These are phyloP conservation scores for Medicago arabica DNA, from an alignment of 306 rosid genomes.

Conservation along the genomic window DNA sequence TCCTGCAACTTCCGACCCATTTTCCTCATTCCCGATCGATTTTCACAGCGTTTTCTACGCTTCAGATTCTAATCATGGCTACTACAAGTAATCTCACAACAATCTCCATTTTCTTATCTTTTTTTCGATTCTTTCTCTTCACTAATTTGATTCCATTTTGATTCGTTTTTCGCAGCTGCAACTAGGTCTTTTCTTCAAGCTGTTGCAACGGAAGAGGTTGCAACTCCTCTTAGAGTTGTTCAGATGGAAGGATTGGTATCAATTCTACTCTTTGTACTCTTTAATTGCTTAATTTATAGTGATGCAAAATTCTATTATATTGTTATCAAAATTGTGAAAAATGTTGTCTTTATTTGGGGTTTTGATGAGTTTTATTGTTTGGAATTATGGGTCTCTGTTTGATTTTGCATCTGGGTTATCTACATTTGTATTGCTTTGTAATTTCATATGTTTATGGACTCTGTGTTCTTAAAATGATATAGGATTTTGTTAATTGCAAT, in stretches of 20 bases:
- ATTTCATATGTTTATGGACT: background rate
- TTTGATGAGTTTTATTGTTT: conserved; percentile 2
- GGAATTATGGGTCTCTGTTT: conserved; percentile 19
- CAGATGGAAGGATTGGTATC: conserved; percentile 96
- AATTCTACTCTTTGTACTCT: background rate
- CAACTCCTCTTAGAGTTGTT: conserved; percentile 84
- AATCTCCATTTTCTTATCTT: background rate
- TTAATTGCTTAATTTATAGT: background rate
- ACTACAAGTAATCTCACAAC: conserved; percentile 4
- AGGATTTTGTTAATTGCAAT: background rate
- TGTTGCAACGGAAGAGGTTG: conserved; percentile 88
- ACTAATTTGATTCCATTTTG: background rate
- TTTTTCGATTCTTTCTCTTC: background rate
- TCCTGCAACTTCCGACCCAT: background rate
- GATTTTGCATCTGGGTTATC: conserved; percentile 20
- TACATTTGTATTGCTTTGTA: conserved; percentile 20
- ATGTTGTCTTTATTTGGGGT: conserved; percentile 1
- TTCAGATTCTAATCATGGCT: conserved; percentile 40
- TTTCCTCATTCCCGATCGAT: background rate
- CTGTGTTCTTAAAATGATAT: background rate
- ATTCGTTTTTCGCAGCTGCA: conserved; percentile 53
- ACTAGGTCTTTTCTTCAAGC: conserved; percentile 87
- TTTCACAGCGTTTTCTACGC: background rate
- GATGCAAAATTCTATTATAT: background rate
- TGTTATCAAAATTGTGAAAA: background rate